A percentile compares a stretch with the other conserved stretches of the same genome.
Conservation (phyloP, 2,329 filamentous ascomycete species). For the Shiraia sp. region DNA sequence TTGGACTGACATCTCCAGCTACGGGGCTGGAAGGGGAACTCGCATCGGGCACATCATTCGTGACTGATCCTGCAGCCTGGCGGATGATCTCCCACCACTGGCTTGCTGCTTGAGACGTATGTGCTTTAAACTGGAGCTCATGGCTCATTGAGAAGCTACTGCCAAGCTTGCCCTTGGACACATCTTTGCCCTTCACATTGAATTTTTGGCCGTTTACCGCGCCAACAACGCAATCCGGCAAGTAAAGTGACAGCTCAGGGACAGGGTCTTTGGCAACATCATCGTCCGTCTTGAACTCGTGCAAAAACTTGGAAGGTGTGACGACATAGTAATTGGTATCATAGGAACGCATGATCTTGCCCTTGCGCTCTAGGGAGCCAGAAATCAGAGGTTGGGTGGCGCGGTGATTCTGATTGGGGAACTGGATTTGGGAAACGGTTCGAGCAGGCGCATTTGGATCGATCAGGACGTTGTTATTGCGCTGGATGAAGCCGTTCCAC, state of each 20-base stretch:
- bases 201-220: constrained; percentile 78
- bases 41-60: constrained; percentile 45
- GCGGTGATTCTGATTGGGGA: constrained; percentile 85
- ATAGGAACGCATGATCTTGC: constrained; percentile 81
- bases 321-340: constrained; percentile 86
- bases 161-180: constrained; percentile 73
- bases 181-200: constrained; percentile 93
- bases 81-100: constrained; percentile 82
- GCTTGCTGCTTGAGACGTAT: constrained; percentile 76
- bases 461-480: constrained; percentile 73
- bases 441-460: constrained; percentile 76
- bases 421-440: constrained; percentile 72
- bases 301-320: constrained; percentile 83
- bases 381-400: constrained; percentile 83
- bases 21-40: constrained; percentile 44
- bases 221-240: constrained; percentile 86
- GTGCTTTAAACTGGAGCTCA: constrained; percentile 86
- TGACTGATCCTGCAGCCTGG: constrained; percentile 58
- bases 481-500: constrained; percentile 81
- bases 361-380: constrained; percentile 87
- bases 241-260: constrained; percentile 87
- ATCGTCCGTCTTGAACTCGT: constrained; percentile 96
- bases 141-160: constrained; percentile 79
- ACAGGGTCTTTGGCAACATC: constrained; percentile 70
- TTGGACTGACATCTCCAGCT: constrained; percentile 23